A percentile compares a stretch with the other conserved stretches of the same genome.
Evolutionary conservation across 306 rosid species (phyloP).

Genomic region (Glycine soja): DNA sequence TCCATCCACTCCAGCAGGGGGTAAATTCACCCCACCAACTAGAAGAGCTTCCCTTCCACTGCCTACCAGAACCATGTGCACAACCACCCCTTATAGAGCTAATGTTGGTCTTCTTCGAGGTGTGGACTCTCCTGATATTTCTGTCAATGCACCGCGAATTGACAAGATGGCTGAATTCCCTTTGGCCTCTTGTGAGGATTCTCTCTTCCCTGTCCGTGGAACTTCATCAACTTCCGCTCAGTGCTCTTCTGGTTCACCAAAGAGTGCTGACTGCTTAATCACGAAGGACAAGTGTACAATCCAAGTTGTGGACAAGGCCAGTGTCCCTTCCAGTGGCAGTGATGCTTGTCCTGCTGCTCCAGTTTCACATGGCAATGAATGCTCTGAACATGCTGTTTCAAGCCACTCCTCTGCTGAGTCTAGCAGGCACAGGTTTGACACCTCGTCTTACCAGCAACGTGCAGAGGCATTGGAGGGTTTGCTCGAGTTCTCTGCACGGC

Average conservation of each 20-base stretch:
- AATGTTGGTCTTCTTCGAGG: conserved; percentile 58
- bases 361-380: conserved; percentile 14
- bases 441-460: conserved; percentile 83
- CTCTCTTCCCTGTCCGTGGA: conserved; percentile 54
- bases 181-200: conserved; percentile 68
- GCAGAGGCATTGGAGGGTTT: conserved; percentile 95
- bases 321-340: conserved; percentile 51
- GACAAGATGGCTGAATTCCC: conserved; percentile 96
- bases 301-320: conserved; percentile 64
- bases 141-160: conserved; percentile 91
- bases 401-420: conserved; percentile 76
- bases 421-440: conserved; percentile 65
- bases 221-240: conserved; percentile 63
- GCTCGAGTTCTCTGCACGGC: conserved; percentile 94
- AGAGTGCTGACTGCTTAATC: conserved; percentile 61
- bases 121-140: conserved; percentile 79
- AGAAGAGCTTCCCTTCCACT: conserved; percentile 92
- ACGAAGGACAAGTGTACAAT: conserved; percentile 91
- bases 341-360: conserved; percentile 58
- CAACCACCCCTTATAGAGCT: conserved; percentile 56
- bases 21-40: conserved; percentile 50
- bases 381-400: conserved; percentile 73
- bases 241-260: conserved; percentile 68
- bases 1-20: conserved; percentile 56
- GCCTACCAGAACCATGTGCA: conserved; percentile 52